Base-by-base conservation (phyloP, 352 stramenopile species). In the Globisporangium acanthophoron region DNA sequence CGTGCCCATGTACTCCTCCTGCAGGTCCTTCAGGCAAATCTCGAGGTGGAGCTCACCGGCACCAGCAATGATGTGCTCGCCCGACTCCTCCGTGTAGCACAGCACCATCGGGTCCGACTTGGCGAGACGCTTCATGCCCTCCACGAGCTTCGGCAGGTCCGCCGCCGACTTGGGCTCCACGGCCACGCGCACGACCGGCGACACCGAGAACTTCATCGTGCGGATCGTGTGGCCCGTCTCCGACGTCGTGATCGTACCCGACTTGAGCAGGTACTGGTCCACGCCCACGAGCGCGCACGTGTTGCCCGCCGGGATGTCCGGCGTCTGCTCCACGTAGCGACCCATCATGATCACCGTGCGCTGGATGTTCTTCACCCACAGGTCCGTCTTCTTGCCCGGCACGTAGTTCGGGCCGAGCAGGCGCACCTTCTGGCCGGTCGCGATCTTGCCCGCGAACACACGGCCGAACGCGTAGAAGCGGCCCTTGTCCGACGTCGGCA, bases 201-300 rank as follows among this genome's bases (percentile, higher is more conserved):
- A 99, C 55, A 99, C 97, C 57, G 93, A 98, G 83, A 99, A 99
- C 86, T 99, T 99, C 97, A 99, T 99, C 57, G 96, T 99, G 82
- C 98, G 98, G 80, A 99, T 99, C 46, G 81, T 97, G 91, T 98
- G 91, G 53, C 96, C 97, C 71, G 96, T 96, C 66, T 99, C 97
- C 29, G 86, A 98, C 51, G 96, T 99, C 61, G 96, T 98, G 69
- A 99, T 98, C 55, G 97, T 99, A 83, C 96, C 97, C 66, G 89
- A 98, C 94, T 99, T 99, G 65, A 99, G 88, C 66, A 99, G 81
- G 95, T 99, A 99, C 80, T 99, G 95, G 86, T 99, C 97, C 16
- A 99, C 96, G 83, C 97, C 97, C 40, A 99, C 97, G 27, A 99
- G 85, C 70, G 85, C 97, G 75, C 95, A 99, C 66, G 97, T 99